These are phyloP conservation scores for Saitozyma sp. DNA, from an alignment of 768 basidiomycete genomes.

Conservation along the genomic window DNA sequence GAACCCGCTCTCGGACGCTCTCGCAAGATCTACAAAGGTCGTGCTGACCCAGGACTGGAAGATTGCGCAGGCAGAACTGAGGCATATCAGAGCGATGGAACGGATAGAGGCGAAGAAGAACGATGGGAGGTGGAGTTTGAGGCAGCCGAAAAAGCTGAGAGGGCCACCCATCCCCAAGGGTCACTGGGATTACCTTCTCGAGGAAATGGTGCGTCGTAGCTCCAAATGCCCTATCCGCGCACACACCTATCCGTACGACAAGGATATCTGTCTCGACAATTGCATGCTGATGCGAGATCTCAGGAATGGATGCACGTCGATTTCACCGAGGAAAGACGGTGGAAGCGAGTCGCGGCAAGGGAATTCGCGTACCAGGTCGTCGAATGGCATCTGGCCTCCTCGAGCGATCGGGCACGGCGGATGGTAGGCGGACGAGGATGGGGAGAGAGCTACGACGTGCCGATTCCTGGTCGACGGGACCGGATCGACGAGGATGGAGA, in stretches of 20 bases:
- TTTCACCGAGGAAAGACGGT: constrained; percentile 88
- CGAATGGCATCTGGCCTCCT: constrained; percentile 78
- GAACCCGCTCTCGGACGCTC: constrained; percentile 42
- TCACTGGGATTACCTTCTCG: constrained; percentile 93
- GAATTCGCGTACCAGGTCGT: constrained; percentile 77
- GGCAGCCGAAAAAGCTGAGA: constrained; percentile 92
- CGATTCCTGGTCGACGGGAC: constrained; percentile 22
- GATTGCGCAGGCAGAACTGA: constrained; percentile 77
- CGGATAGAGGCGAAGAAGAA: constrained; percentile 80
- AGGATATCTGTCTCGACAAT: not conserved
- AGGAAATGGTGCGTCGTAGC: constrained; percentile 76
- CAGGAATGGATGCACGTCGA: constrained; percentile 97
- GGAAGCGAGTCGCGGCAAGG: constrained; percentile 84
- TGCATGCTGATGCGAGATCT: not conserved
- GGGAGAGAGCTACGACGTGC: constrained; percentile 27
- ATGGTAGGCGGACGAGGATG: constrained; percentile 57
- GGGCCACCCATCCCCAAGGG: constrained; percentile 67
- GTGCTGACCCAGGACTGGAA: constrained; percentile 53
- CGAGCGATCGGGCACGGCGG: constrained; percentile 62
- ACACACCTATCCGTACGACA: not conserved
- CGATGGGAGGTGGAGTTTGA: constrained; percentile 79
- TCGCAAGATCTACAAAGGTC: constrained; percentile 45
- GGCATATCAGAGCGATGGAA: constrained; percentile 75
- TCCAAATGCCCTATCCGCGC: not conserved
- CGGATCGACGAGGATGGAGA: not conserved